Evolutionary conservation across 495 filamentous ascomycete genomes (phyloP), one percentile per base, ranked within the genome.

Genomic region (Talaromyces nanjingensis): DNA sequence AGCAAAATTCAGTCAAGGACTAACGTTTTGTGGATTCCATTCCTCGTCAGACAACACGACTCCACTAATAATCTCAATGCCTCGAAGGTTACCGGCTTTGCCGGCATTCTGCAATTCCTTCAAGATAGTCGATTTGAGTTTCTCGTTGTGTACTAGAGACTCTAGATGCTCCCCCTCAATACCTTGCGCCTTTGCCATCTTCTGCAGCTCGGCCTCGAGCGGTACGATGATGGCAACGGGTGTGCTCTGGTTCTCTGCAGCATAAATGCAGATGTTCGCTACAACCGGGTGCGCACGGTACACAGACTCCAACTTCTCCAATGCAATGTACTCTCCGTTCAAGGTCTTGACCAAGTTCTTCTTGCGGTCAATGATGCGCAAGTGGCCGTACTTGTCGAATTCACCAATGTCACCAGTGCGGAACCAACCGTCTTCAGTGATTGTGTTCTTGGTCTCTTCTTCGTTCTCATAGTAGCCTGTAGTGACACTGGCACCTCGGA

Each of bases 341-440:
- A 90, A 81, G 2, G 92, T 98, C 87, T 97, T 97, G 74, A 96
- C 89, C 65, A 97, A 76, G 74, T 97, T 97, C 88, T 97, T 97
- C 90, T 96, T 97, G 70, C 92, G 90, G 76, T 97, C 92, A 69
- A 97, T 96, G 74, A 97, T 89, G 69, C 82, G 85, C 59, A 97
- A 78, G 71, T 96, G 87, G 64, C 92, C 92, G 70, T 88, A 84
- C 64, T 78, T 70, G 72, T 93, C 89, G 76, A 89, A 97, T 79
- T 97, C 90, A 69, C 92, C 92, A 69, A 97, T 93, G 68, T 97
- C 92, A 59, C 92, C 92, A 45, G 92, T 96, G 87, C 88, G 93
- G 84, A 96, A 97, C 92, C 92, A 97, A 22, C 91, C 92, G 70
- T 92, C 93, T 9, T 83, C 79, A 25, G 87, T 85, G 61, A 91